Base-by-base conservation (phyloP, 495 filamentous ascomycete genomes). In the Penicillium paradoxum region DNA sequence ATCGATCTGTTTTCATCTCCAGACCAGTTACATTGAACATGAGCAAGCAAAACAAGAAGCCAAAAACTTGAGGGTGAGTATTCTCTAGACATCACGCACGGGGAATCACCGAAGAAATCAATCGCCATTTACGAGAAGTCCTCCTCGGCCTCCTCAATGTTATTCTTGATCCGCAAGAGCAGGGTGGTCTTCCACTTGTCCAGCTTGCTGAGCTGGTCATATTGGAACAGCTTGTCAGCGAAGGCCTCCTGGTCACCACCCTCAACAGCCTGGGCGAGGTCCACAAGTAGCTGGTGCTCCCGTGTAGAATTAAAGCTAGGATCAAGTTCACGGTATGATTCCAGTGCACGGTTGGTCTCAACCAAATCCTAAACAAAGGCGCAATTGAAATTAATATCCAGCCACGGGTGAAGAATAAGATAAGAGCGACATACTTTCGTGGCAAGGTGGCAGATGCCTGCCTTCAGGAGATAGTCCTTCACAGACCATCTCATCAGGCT, bases 161-260 rank as follows among this genome's bases (percentile, higher is more conserved):
- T 77, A 62, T 83, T 83, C 82, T 96, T 96, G 61, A 96, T 76
- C 62, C 83, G 79, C 60, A 95, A 67, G 44, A 96, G 71, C 33
- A 96, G 78, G 33, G 86, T 90, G 49, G 87, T 95, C 84, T 95
- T 92, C 91, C 92, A 97, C 75, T 91, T 90, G 64, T 95, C 90
- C 62, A 96, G 73, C 73, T 90, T 89, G 72, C 86, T 91, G 74
- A 95, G 77, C 74, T 91, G 88, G 70, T 96, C 88, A 63, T 76
- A 96, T 58, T 88, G 82, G 72, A 86, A 92, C 45, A 96, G 74
- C 72, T 90, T 91, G 62, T 95, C 90, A 10, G 83, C 83, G 57
- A 93, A 97, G 30, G 69, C 74, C 51, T 95, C 90, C 68, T 84
- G 84, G 62, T 95, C 86, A 15, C 83, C 83, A 13, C 74, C 69